Evolutionary conservation across 345 rosid species (phyloP), one percentile per base, ranked within the genome.

Genomic region (Eucalyptus pumila): DNA sequence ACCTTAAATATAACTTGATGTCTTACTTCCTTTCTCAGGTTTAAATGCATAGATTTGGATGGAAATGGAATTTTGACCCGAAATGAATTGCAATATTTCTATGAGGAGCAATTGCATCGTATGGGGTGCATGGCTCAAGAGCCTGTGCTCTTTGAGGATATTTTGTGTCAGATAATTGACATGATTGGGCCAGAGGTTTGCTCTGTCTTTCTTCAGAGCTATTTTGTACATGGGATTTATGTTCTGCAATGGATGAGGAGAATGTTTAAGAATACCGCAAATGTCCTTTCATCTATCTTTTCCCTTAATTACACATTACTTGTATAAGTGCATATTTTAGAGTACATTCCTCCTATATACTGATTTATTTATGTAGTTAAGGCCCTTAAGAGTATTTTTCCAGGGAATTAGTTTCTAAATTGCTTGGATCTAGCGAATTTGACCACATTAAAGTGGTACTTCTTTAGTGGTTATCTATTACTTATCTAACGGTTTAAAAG

Each of bases 1-100:
- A 21, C 44, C 87, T 85, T 32, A 37, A 14, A 32, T 1, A 49
- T 85, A 52, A 47, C 89, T 88, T 72, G 58, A 76, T 32, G 14
- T 50, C 85, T 40, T n/a, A 27, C 86, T 89, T 52, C 81, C 65
- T 87, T 49, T 85, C 88, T 86, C 88, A 97, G 99, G 99, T 97
- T 97, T 94, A 97, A 94, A 89, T 97, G 97, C 91, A 92, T 97
- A 91, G 99, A 97, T 93, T 94, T 97, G 93, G 98, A 90, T 92
- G 99, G 95, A 89, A 95, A 97, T 92, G 99, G 97, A 90, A 89
- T 95, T 89, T 90, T 97, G 89, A 95, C 95, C 32, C 92, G 95
- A n/a, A 96, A 95, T 91, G 99, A 97, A 93, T 90, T 97, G 95
- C 97, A 95, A 87, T 97, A 93, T 91, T 97, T 96, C 92, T 97